phyloP scores from a whole-genome alignment of 169 alveolate species.

The Plasmodium billcollinsi region DNA sequence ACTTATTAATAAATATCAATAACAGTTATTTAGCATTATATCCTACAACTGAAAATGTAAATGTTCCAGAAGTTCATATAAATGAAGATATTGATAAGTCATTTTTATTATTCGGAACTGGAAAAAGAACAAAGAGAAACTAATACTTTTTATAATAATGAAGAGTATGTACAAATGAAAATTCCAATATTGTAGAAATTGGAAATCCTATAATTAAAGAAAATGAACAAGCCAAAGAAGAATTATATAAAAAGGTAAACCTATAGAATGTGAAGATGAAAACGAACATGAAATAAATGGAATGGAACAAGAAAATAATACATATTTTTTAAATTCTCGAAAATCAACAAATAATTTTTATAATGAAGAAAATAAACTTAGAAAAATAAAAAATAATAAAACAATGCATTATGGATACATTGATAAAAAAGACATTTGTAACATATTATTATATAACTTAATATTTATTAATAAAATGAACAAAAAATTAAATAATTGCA shows the following conservation, averaged over 20 bases:
- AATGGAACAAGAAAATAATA: slow-evolving; percentile 20
- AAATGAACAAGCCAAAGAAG: slow-evolving; percentile 7
- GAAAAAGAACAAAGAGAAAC: slow-evolving; percentile 13
- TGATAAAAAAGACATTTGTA: slow-evolving; percentile 66
- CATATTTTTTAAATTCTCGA: slow-evolving; percentile 12
- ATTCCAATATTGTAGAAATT: not conserved
- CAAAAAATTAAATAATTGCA: slow-evolving; percentile 68
- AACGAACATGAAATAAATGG: slow-evolving; percentile 7
- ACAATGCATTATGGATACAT: slow-evolving; percentile 20
- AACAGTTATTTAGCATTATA: slow-evolving; percentile 52
- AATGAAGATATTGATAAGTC: slow-evolving; percentile 37
- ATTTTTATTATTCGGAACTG: slow-evolving; percentile 7
- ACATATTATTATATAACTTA: slow-evolving; percentile 55
- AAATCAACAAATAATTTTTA: slow-evolving; percentile 11
- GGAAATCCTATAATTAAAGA: not conserved
- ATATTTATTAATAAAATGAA: slow-evolving; percentile 72
- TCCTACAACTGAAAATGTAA: slow-evolving; percentile 58
- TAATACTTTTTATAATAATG: slow-evolving; percentile 16
- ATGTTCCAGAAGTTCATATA: slow-evolving; percentile 30
- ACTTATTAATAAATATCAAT: slow-evolving; percentile 57
- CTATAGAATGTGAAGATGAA: slow-evolving; percentile 10
- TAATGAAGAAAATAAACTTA: slow-evolving; percentile 6
- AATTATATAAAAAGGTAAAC: slow-evolving; percentile 2
- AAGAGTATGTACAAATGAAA: not conserved
- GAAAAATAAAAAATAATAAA: slow-evolving; percentile 15